A percentile compares a stretch with the other conserved stretches of the same genome.
Conservation (phyloP, 1,284 basidiomycete genomes). For the Xerocomus minutiporus region DNA sequence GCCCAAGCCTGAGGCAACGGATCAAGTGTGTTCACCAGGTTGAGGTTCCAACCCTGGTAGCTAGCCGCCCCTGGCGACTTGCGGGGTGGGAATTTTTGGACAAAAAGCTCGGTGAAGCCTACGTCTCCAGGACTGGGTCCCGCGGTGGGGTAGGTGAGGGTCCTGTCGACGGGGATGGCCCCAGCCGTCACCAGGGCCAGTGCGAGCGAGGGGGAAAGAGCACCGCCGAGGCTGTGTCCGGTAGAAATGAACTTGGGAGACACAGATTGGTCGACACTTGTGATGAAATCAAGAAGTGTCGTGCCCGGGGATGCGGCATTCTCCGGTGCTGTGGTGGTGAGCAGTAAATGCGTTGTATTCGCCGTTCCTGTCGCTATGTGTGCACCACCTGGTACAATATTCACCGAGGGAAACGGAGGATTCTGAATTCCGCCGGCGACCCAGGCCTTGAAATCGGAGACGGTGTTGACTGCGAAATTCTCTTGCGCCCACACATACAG, state of each 20-base stretch:
- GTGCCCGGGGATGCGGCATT: not conserved
- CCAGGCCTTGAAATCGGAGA: conserved; percentile 15
- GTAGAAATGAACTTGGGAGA: conserved; percentile 5
- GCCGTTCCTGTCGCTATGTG: not conserved
- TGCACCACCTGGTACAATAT: not conserved
- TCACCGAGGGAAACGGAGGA: not conserved
- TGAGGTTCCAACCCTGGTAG: conserved; percentile 16
- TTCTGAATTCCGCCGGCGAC: conserved; percentile 1
- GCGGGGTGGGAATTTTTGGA: conserved; percentile 1
- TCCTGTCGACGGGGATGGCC: not conserved
- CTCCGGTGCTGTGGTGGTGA: conserved; percentile 4
- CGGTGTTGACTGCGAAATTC: conserved; percentile 4
- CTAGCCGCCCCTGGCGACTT: not conserved
- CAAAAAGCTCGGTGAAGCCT: not conserved
- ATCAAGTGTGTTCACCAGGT: conserved; percentile 12
- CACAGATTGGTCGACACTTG: not conserved
- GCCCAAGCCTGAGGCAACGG: conserved; percentile 8
- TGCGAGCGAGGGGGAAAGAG: conserved; percentile 9
- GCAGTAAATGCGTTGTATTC: not conserved
- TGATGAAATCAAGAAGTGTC: conserved; percentile 14
- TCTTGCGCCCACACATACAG: not conserved
- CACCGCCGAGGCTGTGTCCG: conserved; percentile 12
- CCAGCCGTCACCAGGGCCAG: conserved; percentile 3
- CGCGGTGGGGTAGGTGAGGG: conserved; percentile 7
- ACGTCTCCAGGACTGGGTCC: conserved; percentile 7